Base-by-base conservation (phyloP, 2,329 filamentous ascomycete species). In the Paramyrothecium sp. region DNA sequence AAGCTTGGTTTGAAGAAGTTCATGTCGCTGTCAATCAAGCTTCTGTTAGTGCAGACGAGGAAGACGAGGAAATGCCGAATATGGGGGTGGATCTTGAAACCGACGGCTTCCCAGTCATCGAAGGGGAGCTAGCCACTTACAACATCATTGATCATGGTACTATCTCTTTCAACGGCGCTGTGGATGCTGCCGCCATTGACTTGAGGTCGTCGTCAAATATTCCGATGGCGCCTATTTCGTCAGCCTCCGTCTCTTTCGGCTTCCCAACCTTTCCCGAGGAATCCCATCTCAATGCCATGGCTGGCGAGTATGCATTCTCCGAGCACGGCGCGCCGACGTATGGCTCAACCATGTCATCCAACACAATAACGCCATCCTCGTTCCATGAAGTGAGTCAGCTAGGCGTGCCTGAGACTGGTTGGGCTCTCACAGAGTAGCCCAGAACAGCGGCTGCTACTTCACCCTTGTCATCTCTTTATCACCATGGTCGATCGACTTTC, bases 1-100 rank as follows among this genome's bases (percentile, higher is more conserved):
- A 85, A 73, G 73, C 76, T 55, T 89, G 84, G 85, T 84, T 88
- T 75, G 73, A 76, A 19, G 80, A 85, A 67, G 75, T 84, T 49
- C 72, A 71, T 41, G 81, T 80, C 58, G 66, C 70, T 58, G 71
- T 73, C 44, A 75, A 73, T 21, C 73, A 77, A 17, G 74, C 71
- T 8, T 65, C 76, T 16, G 59, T 68, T 10, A 64, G 65, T 49
- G 61, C 69, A 16, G 73, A 76, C 13, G 73, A 73, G 8, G 67
- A 67, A 3, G 71, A 71, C 7, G 68, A 70, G 3, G 64, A 68
- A 1, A 64, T 63, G 58, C 55, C n/a, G 2, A 63, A 66, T 33
- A 41, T 54, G 10, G 65, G 65, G 17, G 54, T 62, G 50, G 58
- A 62, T 22, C 23, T 60, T 5, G 59, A 57, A 21, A 55, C 66